Conservation (phyloP, 352 stramenopile genomes). For the Blastocystis sp. region DNA sequence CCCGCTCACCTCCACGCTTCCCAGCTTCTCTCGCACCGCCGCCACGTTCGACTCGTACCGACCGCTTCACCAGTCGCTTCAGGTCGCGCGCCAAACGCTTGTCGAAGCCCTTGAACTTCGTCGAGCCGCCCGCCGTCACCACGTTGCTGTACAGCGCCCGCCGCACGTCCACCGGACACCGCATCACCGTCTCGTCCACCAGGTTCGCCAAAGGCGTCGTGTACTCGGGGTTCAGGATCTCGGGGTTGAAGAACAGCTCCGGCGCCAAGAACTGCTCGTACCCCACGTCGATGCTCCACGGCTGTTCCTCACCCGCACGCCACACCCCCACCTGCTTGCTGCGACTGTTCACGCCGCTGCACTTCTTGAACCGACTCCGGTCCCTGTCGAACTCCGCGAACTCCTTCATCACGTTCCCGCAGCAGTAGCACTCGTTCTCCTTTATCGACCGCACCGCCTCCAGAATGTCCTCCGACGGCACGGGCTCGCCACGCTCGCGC, state of each 20-base stretch:
- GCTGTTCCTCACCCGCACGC: background rate
- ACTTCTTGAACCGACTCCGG: conserved; percentile 85
- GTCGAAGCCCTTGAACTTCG: conserved; percentile 95
- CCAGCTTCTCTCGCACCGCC: conserved; percentile 15
- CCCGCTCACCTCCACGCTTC: conserved; percentile 49
- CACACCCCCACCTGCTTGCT: conserved; percentile 40
- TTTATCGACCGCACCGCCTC: conserved; percentile 86
- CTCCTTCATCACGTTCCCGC: conserved; percentile 88
- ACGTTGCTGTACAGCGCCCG: conserved; percentile 75
- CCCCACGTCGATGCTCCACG: no score
- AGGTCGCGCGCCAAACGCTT: conserved; percentile 87
- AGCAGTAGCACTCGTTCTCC: conserved; percentile 90
- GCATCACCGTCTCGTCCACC: conserved; percentile 88
- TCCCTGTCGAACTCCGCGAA: conserved; percentile 90
- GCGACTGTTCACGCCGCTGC: conserved; percentile 74
- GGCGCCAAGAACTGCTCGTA: no score
- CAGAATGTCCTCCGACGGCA: conserved; percentile 81
- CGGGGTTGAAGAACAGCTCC: conserved; percentile 93
- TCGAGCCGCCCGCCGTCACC: conserved; percentile 79
- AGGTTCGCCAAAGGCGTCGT: conserved; percentile 85
- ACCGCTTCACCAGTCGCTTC: conserved; percentile 84
- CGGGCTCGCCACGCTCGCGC: conserved; percentile 83
- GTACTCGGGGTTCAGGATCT: conserved; percentile 90
- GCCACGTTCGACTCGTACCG: conserved; percentile 81
- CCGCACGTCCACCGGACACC: conserved; percentile 89